A percentile compares a stretch with the other conserved stretches of the same genome.
These are phyloP conservation scores for Trypanosoma lewisi DNA, from an alignment of 208 protist species.

Conservation along the genomic window DNA sequence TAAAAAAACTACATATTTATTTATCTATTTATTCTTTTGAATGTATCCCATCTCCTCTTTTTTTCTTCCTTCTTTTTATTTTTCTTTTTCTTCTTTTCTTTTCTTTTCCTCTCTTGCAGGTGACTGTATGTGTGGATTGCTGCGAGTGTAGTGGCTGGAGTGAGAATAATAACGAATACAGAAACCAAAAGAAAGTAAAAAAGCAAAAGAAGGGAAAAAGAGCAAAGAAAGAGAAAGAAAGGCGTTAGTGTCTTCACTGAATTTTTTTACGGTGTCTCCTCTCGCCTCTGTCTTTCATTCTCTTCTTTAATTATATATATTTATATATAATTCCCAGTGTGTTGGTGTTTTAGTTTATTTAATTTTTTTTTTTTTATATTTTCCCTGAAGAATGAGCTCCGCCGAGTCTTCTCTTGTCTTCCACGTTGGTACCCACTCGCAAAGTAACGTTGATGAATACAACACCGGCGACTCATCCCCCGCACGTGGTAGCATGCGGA, in stretches of 20 bases:
- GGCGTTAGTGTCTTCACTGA: neutral
- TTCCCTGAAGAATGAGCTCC: neutral
- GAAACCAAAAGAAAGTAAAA: slow-evolving; percentile 5
- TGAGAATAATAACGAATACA: neutral
- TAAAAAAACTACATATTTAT: too few species aligned
- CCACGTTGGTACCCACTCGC: neutral
- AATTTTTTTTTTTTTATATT: too few species aligned
- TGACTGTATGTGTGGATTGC: neutral
- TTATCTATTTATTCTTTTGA: neutral
- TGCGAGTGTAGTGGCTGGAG: too few species aligned
- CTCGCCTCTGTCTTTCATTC: too few species aligned
- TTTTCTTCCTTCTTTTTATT: slow-evolving; percentile 10
- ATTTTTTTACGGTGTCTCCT: too few species aligned
- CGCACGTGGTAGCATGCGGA: too few species aligned
- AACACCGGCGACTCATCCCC: neutral
- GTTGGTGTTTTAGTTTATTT: too few species aligned
- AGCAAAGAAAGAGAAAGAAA: neutral
- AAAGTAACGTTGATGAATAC: neutral
- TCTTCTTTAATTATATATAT: too few species aligned
- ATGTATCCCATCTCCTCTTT: slow-evolving; percentile 9
- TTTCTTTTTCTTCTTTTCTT: slow-evolving; percentile 8
- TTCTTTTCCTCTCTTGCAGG: slow-evolving; percentile 9
- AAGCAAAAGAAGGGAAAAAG: neutral
- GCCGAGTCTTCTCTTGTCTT: neutral
- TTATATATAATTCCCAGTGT: too few species aligned